These are phyloP conservation scores for Aspergillus cejpii DNA, from an alignment of 2,329 filamentous ascomycete species.

Conservation along the genomic window DNA sequence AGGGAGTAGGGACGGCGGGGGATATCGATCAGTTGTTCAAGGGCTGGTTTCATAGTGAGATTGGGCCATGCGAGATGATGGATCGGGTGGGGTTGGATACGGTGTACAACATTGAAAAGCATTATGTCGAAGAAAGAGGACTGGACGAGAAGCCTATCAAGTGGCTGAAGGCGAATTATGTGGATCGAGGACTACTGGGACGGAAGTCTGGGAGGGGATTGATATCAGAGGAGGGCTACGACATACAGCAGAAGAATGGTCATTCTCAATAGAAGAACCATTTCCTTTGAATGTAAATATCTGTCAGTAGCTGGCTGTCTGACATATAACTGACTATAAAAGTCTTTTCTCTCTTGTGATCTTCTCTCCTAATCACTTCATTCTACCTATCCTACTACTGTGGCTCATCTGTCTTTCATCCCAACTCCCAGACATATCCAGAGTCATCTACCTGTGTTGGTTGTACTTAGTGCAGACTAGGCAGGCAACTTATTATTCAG, in stretches of 20 bases:
- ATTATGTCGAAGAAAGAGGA: conserved; percentile 47
- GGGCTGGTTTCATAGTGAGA: conserved; percentile 29
- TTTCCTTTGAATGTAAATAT: no score
- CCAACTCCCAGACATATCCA: no score
- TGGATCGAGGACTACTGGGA: conserved; percentile 45
- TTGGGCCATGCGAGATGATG: conserved; percentile 41
- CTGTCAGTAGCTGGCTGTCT: no score
- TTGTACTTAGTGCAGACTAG: no score
- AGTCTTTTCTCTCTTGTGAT: no score
- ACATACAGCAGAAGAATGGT: background rate
- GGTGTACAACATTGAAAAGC: conserved; percentile 47
- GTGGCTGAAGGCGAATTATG: conserved; percentile 42
- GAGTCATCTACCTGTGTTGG: no score
- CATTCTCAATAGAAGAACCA: background rate
- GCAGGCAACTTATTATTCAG: no score
- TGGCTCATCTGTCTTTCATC: no score
- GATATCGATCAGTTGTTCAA: conserved; percentile 47
- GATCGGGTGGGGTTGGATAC: conserved; percentile 49
- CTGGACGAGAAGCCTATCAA: conserved; percentile 39
- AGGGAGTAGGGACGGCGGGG: conserved; percentile 45
- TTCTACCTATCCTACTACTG: no score
- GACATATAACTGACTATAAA: no score
- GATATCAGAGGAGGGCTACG: background rate
- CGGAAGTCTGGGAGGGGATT: background rate
- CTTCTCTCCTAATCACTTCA: no score